Conservation (phyloP, 345 rosid species). For the Gossypioides kirkii region DNA sequence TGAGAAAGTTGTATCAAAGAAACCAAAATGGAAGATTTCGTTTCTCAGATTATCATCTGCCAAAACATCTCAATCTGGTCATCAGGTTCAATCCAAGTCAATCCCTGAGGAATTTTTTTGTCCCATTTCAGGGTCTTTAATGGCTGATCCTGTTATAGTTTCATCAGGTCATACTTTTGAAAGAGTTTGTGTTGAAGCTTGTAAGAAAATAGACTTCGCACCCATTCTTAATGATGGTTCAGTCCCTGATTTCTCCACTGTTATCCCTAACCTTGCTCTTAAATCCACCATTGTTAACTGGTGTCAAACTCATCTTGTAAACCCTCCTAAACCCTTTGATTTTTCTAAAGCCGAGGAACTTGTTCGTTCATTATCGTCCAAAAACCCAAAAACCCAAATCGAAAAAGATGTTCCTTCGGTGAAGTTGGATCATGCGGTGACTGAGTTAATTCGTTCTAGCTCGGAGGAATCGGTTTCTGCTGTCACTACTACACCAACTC, state of each 20-base stretch:
- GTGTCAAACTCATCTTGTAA: slow-evolving; percentile 42
- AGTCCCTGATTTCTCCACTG: slow-evolving; percentile 60
- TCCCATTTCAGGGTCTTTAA: slow-evolving; percentile 62
- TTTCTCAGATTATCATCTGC: slow-evolving; percentile 34
- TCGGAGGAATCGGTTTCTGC: slow-evolving; percentile 45
- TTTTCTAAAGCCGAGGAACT: slow-evolving; percentile 42
- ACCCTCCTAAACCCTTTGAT: slow-evolving; percentile 53
- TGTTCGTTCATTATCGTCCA: slow-evolving; percentile 33
- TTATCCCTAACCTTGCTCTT: slow-evolving; percentile 79
- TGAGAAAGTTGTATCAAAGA: slow-evolving; percentile 11
- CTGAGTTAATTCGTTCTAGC: slow-evolving; percentile 41
- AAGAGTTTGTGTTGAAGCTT: slow-evolving; percentile 55
- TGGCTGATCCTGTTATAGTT: slow-evolving; percentile 86
- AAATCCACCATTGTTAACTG: slow-evolving; percentile 64
- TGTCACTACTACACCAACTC: slow-evolving; percentile 16
- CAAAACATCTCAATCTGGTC: neutral
- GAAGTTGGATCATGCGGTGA: slow-evolving; percentile 35
- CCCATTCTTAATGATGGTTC: slow-evolving; percentile 34
- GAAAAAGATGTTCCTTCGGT: slow-evolving; percentile 28
- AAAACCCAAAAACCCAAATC: neutral
- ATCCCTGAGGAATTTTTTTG: slow-evolving; percentile 63
- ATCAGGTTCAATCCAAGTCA: slow-evolving; percentile 6
- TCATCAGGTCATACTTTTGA: slow-evolving; percentile 92
- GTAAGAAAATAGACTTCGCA: slow-evolving; percentile 44
- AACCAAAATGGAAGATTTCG: slow-evolving; percentile 50